These are phyloP conservation scores for Byssochlamys sp. DNA, from an alignment of 2,329 filamentous ascomycete species.

Conservation along the genomic window DNA sequence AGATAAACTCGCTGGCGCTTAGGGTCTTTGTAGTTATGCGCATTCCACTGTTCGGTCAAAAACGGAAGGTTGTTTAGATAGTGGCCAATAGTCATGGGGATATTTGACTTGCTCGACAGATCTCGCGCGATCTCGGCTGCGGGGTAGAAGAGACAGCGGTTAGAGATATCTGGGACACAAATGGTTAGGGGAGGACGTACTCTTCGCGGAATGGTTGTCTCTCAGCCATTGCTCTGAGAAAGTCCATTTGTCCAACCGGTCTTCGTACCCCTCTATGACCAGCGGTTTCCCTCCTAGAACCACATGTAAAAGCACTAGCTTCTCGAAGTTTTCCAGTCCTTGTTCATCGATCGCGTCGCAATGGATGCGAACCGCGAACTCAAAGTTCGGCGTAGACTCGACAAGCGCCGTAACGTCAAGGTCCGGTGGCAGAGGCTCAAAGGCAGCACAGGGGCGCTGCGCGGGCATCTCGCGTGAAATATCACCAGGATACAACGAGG, in stretches of 20 bases:
- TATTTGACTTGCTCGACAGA: slow-evolving; percentile 59
- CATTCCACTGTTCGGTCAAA: slow-evolving; percentile 71
- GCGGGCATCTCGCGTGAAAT: slow-evolving; percentile 54
- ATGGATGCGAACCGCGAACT: slow-evolving; percentile 73
- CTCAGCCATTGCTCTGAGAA: slow-evolving; percentile 77
- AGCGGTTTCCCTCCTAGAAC: slow-evolving; percentile 77
- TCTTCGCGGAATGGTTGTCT: slow-evolving; percentile 66
- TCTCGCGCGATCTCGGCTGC: slow-evolving; percentile 77
- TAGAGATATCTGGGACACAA: slow-evolving; percentile 7
- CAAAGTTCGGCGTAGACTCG: slow-evolving; percentile 70
- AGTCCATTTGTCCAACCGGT: slow-evolving; percentile 61
- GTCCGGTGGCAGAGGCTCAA: slow-evolving; percentile 80
- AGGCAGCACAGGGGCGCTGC: slow-evolving; percentile 72
- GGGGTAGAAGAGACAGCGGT: slow-evolving; percentile 2
- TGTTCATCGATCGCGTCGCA: slow-evolving; percentile 68
- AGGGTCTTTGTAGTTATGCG: slow-evolving; percentile 66
- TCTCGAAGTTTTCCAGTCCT: slow-evolving; percentile 71
- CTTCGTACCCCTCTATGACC: slow-evolving; percentile 81
- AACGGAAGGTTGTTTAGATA: slow-evolving; percentile 81
- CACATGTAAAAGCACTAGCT: slow-evolving; percentile 72
- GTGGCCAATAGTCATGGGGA: slow-evolving; percentile 78
- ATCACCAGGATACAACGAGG: background rate
- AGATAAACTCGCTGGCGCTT: slow-evolving; percentile 79
- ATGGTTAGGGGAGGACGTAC: slow-evolving; percentile 37
- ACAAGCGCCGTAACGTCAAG: slow-evolving; percentile 70